Conservation (phyloP, 495 filamentous ascomycete species). For the Lasiosphaeriaceae sp. region DNA sequence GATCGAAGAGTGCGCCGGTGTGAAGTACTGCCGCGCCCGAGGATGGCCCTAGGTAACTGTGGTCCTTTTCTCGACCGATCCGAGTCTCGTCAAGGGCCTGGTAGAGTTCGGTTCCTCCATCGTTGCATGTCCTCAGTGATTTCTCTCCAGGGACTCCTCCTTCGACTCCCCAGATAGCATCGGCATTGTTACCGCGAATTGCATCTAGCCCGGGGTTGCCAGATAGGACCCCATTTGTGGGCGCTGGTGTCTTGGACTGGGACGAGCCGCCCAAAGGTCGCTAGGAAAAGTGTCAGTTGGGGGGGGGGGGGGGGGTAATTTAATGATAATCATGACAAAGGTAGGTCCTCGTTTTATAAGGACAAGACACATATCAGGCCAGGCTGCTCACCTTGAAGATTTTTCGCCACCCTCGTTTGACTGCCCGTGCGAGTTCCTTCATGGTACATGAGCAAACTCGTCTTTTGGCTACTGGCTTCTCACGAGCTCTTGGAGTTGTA, state of each 20-base stretch:
- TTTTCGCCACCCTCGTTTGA: background rate
- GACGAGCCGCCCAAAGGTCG: too few relatives aligned
- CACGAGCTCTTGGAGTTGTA: background rate
- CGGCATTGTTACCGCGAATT: background rate
- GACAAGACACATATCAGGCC: background rate
- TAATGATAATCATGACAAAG: background rate
- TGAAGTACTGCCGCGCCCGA: background rate
- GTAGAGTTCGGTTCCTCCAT: background rate
- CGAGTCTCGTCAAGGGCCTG: background rate
- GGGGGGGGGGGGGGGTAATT: too few relatives aligned
- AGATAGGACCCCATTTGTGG: background rate
- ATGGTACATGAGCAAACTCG: background rate
- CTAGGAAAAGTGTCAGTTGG: too few relatives aligned
- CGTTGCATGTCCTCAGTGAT: constrained; percentile 3
- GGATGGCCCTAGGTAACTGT: background rate
- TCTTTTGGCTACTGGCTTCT: background rate
- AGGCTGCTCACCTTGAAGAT: background rate
- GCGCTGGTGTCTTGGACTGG: background rate
- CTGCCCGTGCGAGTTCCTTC: background rate
- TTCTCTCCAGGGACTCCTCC: background rate
- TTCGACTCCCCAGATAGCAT: background rate
- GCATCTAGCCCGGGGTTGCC: background rate
- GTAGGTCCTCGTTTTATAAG: background rate
- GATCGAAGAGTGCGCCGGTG: background rate
- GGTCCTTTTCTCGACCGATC: background rate